Conservation (phyloP, 2,329 filamentous ascomycete species). For the Acarospora socialis region DNA sequence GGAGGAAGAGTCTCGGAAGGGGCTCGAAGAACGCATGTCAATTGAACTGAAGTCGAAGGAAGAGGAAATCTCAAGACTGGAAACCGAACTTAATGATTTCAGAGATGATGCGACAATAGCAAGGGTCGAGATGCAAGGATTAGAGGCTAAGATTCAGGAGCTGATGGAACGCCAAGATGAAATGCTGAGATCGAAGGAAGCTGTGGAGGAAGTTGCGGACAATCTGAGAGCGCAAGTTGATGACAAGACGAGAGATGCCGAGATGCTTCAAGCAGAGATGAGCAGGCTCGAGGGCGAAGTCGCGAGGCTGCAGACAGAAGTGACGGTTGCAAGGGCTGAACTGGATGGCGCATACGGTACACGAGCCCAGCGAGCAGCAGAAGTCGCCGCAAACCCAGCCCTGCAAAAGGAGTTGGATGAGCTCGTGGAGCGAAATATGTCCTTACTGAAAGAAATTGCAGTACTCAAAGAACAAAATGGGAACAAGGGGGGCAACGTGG, state of each 20-base stretch:
- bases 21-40: slow-evolving; percentile 11
- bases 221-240: no score
- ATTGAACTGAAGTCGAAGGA: slow-evolving; percentile 17
- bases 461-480: slow-evolving; percentile 23
- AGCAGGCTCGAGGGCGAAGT: slow-evolving; percentile 46
- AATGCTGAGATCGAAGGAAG: slow-evolving; percentile 20
- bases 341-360: slow-evolving; percentile 87
- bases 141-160: slow-evolving; percentile 18
- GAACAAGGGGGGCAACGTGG: slow-evolving; percentile 17
- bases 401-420: slow-evolving; percentile 47
- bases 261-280: slow-evolving; percentile 34
- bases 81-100: slow-evolving; percentile 11
- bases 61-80: slow-evolving; percentile 18
- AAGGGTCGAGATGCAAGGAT: slow-evolving; percentile 16
- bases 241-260: slow-evolving; percentile 21
- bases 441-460: slow-evolving; percentile 34
- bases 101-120: slow-evolving; percentile 13
- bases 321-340: slow-evolving; percentile 82
- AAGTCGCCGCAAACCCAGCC: slow-evolving; percentile 43
- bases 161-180: slow-evolving; percentile 18
- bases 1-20: slow-evolving; percentile 17
- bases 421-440: slow-evolving; percentile 34
- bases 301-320: slow-evolving; percentile 55
- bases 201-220: slow-evolving; percentile 18
- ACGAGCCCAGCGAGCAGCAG: slow-evolving; percentile 53